Evolutionary conservation across 306 rosid species (phyloP).

Genomic region (Ochetophila trinervis): DNA sequence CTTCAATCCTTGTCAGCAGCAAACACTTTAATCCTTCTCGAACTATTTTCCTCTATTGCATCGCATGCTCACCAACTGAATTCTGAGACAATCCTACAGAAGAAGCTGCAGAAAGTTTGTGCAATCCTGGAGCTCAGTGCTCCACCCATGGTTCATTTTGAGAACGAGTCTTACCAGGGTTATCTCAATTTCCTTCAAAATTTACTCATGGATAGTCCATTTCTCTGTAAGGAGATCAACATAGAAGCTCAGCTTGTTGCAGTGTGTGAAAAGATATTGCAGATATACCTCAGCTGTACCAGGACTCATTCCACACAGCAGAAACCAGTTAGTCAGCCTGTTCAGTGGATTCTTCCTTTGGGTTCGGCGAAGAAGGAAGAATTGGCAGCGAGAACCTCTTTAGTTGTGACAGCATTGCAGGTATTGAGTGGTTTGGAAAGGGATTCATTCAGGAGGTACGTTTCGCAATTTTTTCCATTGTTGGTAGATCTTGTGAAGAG

Average conservation of each 20-base stretch:
- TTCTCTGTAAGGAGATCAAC: conserved; percentile 41
- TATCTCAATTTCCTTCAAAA: conserved; percentile 67
- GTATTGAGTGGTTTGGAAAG: conserved; percentile 54
- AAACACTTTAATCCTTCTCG: conserved; percentile 60
- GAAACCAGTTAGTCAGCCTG: conserved; percentile 35
- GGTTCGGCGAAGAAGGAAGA: conserved; percentile 86
- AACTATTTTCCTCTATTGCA: conserved; percentile 59
- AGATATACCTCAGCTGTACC: conserved; percentile 69
- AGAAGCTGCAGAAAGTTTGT: conserved; percentile 81
- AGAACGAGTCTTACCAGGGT: conserved; percentile 80
- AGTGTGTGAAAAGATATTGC: conserved; percentile 64
- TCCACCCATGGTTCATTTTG: conserved; percentile 98
- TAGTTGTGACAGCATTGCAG: conserved; percentile 69
- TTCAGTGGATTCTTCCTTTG: conserved; percentile 64
- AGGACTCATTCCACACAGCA: conserved; percentile 35
- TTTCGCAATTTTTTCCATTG: conserved; percentile 69
- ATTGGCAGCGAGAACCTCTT: conserved; percentile 71
- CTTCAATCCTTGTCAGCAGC: conserved; percentile 44
- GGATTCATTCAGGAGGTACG: conserved; percentile 62
- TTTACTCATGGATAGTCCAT: conserved; percentile 30
- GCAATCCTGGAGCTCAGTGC: conserved; percentile 81
- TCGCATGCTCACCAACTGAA: conserved; percentile 77
- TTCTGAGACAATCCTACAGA: conserved; percentile 54
- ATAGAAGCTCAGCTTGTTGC: conserved; percentile 62
- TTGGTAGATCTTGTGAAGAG: conserved; percentile 83